phyloP scores from a whole-genome alignment of 2,329 filamentous ascomycete genomes.

The Paracamarosporium sp. region DNA sequence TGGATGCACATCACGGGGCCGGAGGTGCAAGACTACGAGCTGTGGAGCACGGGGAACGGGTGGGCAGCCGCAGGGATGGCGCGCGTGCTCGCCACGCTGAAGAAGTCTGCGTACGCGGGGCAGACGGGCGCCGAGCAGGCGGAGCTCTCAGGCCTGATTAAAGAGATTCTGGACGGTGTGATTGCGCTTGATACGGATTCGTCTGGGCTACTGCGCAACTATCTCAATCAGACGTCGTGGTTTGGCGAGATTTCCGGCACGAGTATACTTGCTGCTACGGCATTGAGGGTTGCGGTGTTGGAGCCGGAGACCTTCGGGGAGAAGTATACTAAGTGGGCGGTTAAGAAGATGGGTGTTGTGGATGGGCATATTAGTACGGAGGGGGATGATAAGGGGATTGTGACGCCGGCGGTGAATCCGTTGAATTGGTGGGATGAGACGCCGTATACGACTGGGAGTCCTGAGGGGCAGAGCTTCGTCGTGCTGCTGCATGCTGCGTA shows the following conservation, averaged over 20 bases:
- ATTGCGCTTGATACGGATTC: slow-evolving; percentile 43
- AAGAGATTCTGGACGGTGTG: slow-evolving; percentile 46
- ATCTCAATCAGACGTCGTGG: slow-evolving; percentile 53
- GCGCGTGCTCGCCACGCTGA: slow-evolving; percentile 54
- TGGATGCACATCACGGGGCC: slow-evolving; percentile 57
- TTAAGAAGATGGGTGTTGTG: slow-evolving; percentile 48
- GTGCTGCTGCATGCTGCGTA: slow-evolving; percentile 53
- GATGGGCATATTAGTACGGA: slow-evolving; percentile 41
- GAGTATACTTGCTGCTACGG: slow-evolving; percentile 52
- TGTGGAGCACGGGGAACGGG: slow-evolving; percentile 58
- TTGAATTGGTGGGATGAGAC: slow-evolving; percentile 43
- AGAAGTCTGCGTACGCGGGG: slow-evolving; percentile 32
- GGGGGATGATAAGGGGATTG: slow-evolving; percentile 47
- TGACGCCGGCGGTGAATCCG: slow-evolving; percentile 53
- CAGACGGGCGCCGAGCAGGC: slow-evolving; percentile 25
- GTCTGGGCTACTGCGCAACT: slow-evolving; percentile 54
- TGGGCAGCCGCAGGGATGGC: slow-evolving; percentile 58
- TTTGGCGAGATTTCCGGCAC: slow-evolving; percentile 59
- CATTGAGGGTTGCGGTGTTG: slow-evolving; percentile 55
- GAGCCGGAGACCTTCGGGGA: slow-evolving; percentile 45
- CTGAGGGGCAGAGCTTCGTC: slow-evolving; percentile 54
- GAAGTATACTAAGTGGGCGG: slow-evolving; percentile 52
- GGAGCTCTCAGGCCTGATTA: slow-evolving; percentile 41
- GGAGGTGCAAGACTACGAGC: slow-evolving; percentile 38
- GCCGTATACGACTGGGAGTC: slow-evolving; percentile 35